Conservation (phyloP, 192 early-diverging fungal genomes). For the Pecoramyces ruminantium region DNA sequence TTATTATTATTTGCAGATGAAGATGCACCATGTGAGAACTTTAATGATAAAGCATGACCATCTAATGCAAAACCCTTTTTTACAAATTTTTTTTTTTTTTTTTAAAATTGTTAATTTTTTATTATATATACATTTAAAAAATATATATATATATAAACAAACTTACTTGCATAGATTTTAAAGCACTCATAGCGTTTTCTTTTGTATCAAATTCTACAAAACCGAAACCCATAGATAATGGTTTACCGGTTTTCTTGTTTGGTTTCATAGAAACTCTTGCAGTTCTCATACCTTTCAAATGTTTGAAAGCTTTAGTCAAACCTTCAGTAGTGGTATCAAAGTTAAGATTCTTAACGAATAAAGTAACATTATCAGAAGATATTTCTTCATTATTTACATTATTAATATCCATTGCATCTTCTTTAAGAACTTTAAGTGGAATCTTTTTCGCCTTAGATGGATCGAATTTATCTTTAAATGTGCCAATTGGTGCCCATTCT, state of each 20-base stretch:
- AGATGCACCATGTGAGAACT: slow-evolving; percentile 58
- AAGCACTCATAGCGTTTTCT: slow-evolving; percentile 62
- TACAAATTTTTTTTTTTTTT: background rate
- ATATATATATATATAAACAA: too few relatives aligned
- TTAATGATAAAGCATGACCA: slow-evolving; percentile 74
- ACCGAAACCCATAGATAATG: slow-evolving; percentile 92
- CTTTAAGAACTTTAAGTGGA: slow-evolving; percentile 4
- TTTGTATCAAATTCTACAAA: slow-evolving; percentile 80
- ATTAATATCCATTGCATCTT: background rate
- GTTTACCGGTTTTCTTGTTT: slow-evolving; percentile 62
- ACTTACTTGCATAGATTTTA: slow-evolving; percentile 69
- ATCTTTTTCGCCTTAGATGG: slow-evolving; percentile 17
- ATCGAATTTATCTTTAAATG: slow-evolving; percentile 51
- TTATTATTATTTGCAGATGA: slow-evolving; percentile 23
- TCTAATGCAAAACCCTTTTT: slow-evolving; percentile 60
- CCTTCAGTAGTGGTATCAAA: slow-evolving; percentile 75
- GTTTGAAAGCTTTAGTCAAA: slow-evolving; percentile 52
- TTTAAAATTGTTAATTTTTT: too few relatives aligned
- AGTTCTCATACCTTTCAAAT: slow-evolving; percentile 59
- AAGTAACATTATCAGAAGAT: slow-evolving; percentile 42
- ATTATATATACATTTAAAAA: too few relatives aligned
- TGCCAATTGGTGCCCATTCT: slow-evolving; percentile 75
- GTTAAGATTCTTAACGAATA: slow-evolving; percentile 94
- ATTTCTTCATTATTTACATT: slow-evolving; percentile 30
- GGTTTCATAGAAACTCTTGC: slow-evolving; percentile 70